Evolutionary conservation across 1,284 basidiomycete species (phyloP).

Genomic region (Pisolithus thermaeus): DNA sequence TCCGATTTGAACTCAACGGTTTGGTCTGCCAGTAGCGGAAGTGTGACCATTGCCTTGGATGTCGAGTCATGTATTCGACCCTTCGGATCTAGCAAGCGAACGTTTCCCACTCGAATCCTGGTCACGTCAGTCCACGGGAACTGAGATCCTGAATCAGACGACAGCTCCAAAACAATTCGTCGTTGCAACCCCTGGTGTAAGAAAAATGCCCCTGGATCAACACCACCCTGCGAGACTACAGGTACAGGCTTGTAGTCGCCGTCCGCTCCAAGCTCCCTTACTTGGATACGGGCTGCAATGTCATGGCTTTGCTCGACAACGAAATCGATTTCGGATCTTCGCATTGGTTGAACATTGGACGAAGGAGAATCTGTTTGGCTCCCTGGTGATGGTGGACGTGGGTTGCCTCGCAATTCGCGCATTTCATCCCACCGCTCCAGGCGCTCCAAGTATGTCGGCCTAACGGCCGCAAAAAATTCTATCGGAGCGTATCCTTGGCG

Average conservation of each 20-base stretch:
- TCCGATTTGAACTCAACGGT: constrained; percentile 71
- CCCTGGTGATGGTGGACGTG: constrained; percentile 28
- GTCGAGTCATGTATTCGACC: constrained; percentile 75
- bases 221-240: constrained; percentile 69
- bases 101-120: constrained; percentile 74
- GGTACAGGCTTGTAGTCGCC: constrained; percentile 84
- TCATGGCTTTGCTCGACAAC: constrained; percentile 88
- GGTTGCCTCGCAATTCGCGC: constrained; percentile 57
- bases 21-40: constrained; percentile 73
- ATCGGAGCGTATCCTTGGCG: constrained; percentile 74
- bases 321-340: constrained; percentile 88
- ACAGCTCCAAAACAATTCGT: constrained; percentile 69
- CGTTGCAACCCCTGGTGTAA: constrained; percentile 93
- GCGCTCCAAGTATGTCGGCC: constrained; percentile 78
- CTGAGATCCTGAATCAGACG: constrained; percentile 85
- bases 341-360: constrained; percentile 63
- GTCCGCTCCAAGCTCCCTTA: constrained; percentile 81
- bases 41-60: constrained; percentile 59
- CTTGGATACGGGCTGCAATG: constrained; percentile 79
- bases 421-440: constrained; percentile 90
- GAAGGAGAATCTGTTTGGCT: constrained; percentile 29
- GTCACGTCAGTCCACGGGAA: constrained; percentile 82
- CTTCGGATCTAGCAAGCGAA: constrained; percentile 81
- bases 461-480: constrained; percentile 82
- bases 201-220: constrained; percentile 85